These are phyloP conservation scores for Amphibolis antarctica DNA, from an alignment of 106 monocot genomes.

Conservation along the genomic window DNA sequence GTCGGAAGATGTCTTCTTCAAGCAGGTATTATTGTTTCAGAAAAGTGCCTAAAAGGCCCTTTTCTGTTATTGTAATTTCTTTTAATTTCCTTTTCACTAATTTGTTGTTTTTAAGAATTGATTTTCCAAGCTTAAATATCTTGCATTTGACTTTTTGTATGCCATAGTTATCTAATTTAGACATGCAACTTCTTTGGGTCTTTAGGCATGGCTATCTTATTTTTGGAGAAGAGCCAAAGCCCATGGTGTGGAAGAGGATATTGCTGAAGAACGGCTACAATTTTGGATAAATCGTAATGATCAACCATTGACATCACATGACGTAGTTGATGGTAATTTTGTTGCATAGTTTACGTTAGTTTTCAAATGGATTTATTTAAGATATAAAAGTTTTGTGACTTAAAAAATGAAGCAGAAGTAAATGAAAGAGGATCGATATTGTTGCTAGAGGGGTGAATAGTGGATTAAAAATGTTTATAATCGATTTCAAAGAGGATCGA, in stretches of 20 bases:
- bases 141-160: neutral
- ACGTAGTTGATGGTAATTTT: slow-evolving; percentile 53
- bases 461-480: no score
- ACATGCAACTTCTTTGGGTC: neutral
- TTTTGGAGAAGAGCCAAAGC: slow-evolving; percentile 74
- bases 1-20: slow-evolving; percentile 67
- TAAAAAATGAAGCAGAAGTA: no score
- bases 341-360: neutral
- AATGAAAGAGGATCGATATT: no score
- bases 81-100: no score
- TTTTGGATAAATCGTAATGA: slow-evolving; percentile 51
- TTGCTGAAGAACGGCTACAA: slow-evolving; percentile 68
- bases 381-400: no score
- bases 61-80: no score
- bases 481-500: no score
- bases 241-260: slow-evolving; percentile 76
- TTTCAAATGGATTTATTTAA: neutral
- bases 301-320: slow-evolving; percentile 44
- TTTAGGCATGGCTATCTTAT: slow-evolving; percentile 76
- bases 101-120: no score
- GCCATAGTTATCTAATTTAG: neutral
- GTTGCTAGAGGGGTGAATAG: no score
- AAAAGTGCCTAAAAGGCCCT: no score
- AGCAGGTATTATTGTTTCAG: slow-evolving; percentile 40
- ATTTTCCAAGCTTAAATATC: no score